Conservation (phyloP, 2,329 filamentous ascomycete species). For the Aspergillus sp. region DNA sequence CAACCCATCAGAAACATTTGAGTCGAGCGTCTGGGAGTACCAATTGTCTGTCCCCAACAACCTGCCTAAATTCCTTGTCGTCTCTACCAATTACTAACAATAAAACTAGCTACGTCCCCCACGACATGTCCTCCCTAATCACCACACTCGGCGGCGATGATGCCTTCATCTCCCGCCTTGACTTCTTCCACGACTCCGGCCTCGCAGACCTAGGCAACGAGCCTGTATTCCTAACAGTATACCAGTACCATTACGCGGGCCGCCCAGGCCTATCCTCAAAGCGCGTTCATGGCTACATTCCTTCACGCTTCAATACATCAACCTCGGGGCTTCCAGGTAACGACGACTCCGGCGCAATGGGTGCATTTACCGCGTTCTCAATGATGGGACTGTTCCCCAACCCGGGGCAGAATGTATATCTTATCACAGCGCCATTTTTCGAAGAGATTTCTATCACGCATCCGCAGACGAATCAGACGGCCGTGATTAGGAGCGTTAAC, state of each 20-base stretch:
- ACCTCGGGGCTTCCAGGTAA: slow-evolving; percentile 67
- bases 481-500: slow-evolving; percentile 61
- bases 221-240: slow-evolving; percentile 66
- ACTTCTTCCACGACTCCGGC: slow-evolving; percentile 66
- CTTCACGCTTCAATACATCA: slow-evolving; percentile 61
- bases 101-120: slow-evolving; percentile 61
- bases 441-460: slow-evolving; percentile 61
- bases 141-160: slow-evolving; percentile 61
- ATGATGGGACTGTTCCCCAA: slow-evolving; percentile 75
- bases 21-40: slow-evolving; percentile 43
- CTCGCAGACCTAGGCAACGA: slow-evolving; percentile 71
- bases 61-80: slow-evolving; percentile 51
- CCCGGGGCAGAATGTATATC: slow-evolving; percentile 69
- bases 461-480: slow-evolving; percentile 62
- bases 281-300: slow-evolving; percentile 67
- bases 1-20: slow-evolving; percentile 38
- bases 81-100: slow-evolving; percentile 37
- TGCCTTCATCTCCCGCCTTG: slow-evolving; percentile 62
- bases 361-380: slow-evolving; percentile 65
- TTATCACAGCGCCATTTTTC: slow-evolving; percentile 71
- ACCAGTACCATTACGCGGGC: slow-evolving; percentile 71
- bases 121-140: slow-evolving; percentile 59
- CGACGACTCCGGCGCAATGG: slow-evolving; percentile 72
- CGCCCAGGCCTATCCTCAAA: slow-evolving; percentile 57
- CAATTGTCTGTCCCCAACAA: slow-evolving; percentile 53